Conservation (phyloP, 371 early-diverging fungal species). For the Mucor lusitanicus region DNA sequence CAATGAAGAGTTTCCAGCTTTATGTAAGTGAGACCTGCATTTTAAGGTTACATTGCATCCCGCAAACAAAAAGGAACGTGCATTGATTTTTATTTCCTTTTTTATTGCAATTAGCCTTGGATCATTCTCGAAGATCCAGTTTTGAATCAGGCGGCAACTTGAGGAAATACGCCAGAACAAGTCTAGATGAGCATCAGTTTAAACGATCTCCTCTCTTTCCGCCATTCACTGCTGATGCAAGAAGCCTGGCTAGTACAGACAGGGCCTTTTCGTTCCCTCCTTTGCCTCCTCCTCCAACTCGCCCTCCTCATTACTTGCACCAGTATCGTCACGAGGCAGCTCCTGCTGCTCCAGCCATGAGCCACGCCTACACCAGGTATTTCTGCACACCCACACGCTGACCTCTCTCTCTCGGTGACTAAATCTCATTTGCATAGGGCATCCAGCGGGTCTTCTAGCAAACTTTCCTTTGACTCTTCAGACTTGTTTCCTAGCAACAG, state of each 20-base stretch:
- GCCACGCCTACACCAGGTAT: neutral
- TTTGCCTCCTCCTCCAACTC: neutral
- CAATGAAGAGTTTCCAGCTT: constrained; percentile 1
- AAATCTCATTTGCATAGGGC: neutral
- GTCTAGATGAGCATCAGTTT: neutral
- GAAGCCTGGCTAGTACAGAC: neutral
- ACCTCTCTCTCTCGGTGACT: neutral
- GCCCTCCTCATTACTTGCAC: neutral
- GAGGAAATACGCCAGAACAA: constrained; percentile 6
- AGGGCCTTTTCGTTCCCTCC: neutral
- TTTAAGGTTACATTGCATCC: constrained; percentile 3
- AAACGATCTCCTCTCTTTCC: neutral
- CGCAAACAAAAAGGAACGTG: neutral
- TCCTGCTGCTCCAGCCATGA: neutral
- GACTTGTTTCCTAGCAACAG: neutral
- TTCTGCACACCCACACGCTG: neutral
- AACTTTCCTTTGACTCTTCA: no score
- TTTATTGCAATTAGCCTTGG: neutral
- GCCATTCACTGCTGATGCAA: neutral
- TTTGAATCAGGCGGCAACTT: neutral
- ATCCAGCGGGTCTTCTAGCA: neutral
- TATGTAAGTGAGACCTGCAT: constrained; percentile 7
- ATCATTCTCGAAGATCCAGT: constrained; percentile 13
- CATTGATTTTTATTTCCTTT: constrained; percentile 7
- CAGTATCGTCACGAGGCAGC: neutral